Base-by-base conservation (phyloP, 139 green algal genomes). In the Dunaliella primolecta region DNA sequence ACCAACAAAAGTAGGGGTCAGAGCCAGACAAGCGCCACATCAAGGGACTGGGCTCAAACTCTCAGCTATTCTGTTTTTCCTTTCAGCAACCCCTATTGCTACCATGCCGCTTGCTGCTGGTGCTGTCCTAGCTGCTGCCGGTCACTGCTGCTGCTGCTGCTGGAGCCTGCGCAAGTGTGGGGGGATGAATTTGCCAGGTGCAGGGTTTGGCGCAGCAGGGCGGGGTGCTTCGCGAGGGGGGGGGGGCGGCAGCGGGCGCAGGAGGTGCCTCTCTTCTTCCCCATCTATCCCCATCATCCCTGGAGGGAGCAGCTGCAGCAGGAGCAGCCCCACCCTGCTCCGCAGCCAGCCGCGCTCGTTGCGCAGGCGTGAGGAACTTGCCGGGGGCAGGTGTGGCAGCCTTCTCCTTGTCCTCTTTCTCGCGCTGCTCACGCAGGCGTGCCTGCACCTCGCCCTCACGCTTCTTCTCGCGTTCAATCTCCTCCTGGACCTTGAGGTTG, bases 391-490 rank as follows among this genome's bases (percentile, higher is more conserved):
- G 71, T 0, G 79, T 34, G 1, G 88, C 81, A 0, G 80, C 35
- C 0, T 72, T 64, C 0, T 81, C 24, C 3, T 70, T 1, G 56
- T 71, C 24, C 74, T 75, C 30, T 36, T 78, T 84, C 33, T 86
- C 82, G 70, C 82, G 72, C 82, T 92, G 84, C 82, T 91, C 90
- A 1, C 82, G 78, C 80, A 85, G 79, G 80, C 88, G 86, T 3
- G 75, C 81, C 85, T 95, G 90, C n/a, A 95, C 92, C 87, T 94
- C 91, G 82, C 90, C 88, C 79, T 93, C 89, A 25, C 88, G 84
- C 7, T 86, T 84, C 20, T 81, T 78, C 87, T 94, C 86, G 83
- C 88, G 90, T 71, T 88, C 89, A 3, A 89, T 83, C 31, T 89
- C 84, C 75, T 93, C 88, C 29, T 92, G 85, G 83, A 91, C 79